A percentile compares a stretch with the other conserved stretches of the same genome.
Conservation (phyloP, 305 asterid species). For the Caryopteris hybrid region DNA sequence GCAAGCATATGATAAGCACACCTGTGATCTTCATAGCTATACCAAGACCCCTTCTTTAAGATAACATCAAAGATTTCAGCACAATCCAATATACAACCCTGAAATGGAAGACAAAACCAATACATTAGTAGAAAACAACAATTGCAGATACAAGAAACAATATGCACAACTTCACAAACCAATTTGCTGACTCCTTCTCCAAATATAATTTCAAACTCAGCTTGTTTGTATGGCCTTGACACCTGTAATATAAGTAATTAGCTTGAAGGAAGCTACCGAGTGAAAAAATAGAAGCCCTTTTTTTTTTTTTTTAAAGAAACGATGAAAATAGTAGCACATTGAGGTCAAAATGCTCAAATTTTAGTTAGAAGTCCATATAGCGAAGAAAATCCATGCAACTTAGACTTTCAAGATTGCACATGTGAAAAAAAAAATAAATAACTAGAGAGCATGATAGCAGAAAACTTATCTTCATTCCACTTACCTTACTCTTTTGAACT, state of each 20-base stretch:
- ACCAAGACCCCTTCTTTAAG: slow-evolving; percentile 90
- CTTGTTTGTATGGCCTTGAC: slow-evolving; percentile 99
- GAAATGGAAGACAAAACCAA: slow-evolving; percentile 25
- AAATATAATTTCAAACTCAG: slow-evolving; percentile 92
- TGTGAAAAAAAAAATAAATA: neutral
- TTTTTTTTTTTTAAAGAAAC: too few species aligned
- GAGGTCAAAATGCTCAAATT: neutral
- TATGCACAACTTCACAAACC: slow-evolving; percentile 38
- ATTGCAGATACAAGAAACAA: neutral
- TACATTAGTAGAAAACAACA: neutral
- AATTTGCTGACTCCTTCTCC: slow-evolving; percentile 98
- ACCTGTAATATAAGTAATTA: slow-evolving; percentile 45
- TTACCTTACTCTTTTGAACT: slow-evolving; percentile 98
- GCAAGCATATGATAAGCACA: slow-evolving; percentile 14
- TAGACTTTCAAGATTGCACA: neutral
- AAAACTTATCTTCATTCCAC: neutral
- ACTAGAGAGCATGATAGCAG: neutral
- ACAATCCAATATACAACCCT: slow-evolving; percentile 93
- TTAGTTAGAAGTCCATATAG: neutral
- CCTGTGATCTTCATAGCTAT: slow-evolving; percentile 95
- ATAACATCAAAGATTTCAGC: slow-evolving; percentile 80
- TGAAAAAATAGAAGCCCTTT: too few species aligned
- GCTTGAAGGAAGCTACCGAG: slow-evolving; percentile 15
- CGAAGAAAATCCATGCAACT: neutral
- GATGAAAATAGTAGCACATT: neutral